These are phyloP conservation scores for Platanthera guangdongensis DNA, from an alignment of 106 monocot genomes.

Conservation along the genomic window DNA sequence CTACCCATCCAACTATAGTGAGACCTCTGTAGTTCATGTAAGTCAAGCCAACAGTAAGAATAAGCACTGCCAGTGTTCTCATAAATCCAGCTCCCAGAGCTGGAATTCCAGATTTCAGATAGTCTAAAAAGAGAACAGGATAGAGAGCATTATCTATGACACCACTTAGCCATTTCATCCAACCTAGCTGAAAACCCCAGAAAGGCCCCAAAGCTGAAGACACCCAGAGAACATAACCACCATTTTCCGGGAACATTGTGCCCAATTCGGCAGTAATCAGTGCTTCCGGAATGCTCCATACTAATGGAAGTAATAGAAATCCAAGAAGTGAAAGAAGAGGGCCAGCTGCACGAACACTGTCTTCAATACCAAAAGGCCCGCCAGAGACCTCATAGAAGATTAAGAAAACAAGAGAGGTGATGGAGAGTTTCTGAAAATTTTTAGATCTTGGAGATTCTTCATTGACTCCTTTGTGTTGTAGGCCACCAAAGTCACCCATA, in stretches of 20 bases:
- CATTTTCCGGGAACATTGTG: slow-evolving; percentile 75
- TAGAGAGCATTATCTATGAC: slow-evolving; percentile 77
- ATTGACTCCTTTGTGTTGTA: slow-evolving; percentile 12
- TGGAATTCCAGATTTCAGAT: slow-evolving; percentile 52
- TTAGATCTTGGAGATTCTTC: slow-evolving; percentile 18
- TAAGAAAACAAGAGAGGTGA: slow-evolving; percentile 56
- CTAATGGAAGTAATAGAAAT: slow-evolving; percentile 54
- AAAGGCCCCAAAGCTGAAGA: slow-evolving; percentile 52
- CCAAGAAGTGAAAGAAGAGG: slow-evolving; percentile 56
- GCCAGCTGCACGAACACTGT: slow-evolving; percentile 60
- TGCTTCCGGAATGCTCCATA: slow-evolving; percentile 83
- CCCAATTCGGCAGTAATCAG: slow-evolving; percentile 67
- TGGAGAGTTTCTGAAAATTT: slow-evolving; percentile 38
- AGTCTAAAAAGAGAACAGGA: slow-evolving; percentile 64
- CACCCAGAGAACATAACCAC: slow-evolving; percentile 76
- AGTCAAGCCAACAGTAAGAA: slow-evolving; percentile 39
- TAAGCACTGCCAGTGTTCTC: slow-evolving; percentile 30
- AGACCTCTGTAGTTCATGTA: slow-evolving; percentile 66
- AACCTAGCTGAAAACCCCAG: slow-evolving; percentile 77
- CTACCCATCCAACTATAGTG: slow-evolving; percentile 62
- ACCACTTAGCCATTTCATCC: slow-evolving; percentile 82
- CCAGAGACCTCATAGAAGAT: slow-evolving; percentile 83
- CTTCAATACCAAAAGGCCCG: slow-evolving; percentile 65
- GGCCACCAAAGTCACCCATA: slow-evolving; percentile 32
- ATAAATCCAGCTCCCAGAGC: slow-evolving; percentile 36